These are phyloP conservation scores for Polytrichum commune DNA, from an alignment of 225 moss, liverwort and hornwort genomes.

Conservation along the genomic window DNA sequence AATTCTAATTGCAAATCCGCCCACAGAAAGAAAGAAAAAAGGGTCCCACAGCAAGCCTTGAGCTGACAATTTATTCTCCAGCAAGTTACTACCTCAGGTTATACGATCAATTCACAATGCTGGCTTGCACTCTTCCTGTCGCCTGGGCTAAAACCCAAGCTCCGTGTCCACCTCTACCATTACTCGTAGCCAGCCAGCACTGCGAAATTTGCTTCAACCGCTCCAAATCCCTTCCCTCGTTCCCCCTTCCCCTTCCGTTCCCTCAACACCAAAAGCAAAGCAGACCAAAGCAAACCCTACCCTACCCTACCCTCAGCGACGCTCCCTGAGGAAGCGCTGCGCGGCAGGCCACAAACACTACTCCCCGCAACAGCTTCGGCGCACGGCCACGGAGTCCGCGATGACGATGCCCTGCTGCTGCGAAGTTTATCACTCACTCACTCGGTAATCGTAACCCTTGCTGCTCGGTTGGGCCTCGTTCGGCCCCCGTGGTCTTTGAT, in stretches of 20 bases:
- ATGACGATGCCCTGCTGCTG: not conserved
- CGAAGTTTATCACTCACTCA: slow-evolving; percentile 26
- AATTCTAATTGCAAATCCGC: no score
- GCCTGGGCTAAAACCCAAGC: slow-evolving; percentile 24
- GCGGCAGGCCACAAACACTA: not conserved
- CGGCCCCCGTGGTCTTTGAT: not conserved
- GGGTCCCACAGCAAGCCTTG: slow-evolving; percentile 9
- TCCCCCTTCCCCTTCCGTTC: not conserved
- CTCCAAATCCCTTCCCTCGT: not conserved
- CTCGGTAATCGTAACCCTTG: slow-evolving; percentile 7
- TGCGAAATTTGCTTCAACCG: not conserved
- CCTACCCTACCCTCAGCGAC: not conserved
- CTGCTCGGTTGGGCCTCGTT: not conserved
- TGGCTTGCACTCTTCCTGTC: slow-evolving; percentile 9
- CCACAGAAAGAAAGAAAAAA: no score
- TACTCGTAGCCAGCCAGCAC: slow-evolving; percentile 25
- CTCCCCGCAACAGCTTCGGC: slow-evolving; percentile 13
- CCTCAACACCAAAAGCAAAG: not conserved
- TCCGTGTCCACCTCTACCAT: slow-evolving; percentile 16
- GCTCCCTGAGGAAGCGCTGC: not conserved
- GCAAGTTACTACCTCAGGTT: not conserved
- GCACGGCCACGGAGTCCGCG: slow-evolving; percentile 1
- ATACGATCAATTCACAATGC: not conserved
- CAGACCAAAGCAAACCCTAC: not conserved
- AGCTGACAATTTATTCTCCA: not conserved